Conservation (phyloP, 1,284 basidiomycete genomes). For the Trametes versicolor region DNA sequence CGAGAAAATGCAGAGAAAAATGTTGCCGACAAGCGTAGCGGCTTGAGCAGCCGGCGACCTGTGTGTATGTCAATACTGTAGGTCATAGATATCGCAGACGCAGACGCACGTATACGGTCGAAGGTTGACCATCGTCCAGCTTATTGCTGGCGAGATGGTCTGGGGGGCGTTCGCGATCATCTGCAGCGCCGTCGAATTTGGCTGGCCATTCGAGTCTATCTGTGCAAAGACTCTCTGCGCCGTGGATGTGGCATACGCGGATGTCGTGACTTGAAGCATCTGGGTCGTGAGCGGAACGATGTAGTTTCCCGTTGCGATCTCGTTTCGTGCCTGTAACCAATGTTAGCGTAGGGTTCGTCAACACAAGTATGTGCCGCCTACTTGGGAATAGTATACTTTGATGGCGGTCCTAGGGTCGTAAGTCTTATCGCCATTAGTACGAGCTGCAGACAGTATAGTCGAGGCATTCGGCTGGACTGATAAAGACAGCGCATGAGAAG, state of each 20-base stretch:
- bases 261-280: constrained; percentile 38
- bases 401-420: constrained; percentile 46
- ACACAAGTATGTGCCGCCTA: constrained; percentile 9
- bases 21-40: constrained; percentile 59
- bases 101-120: constrained; percentile 52
- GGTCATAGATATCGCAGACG: neutral
- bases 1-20: constrained; percentile 59
- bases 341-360: neutral
- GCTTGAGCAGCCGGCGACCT: constrained; percentile 58
- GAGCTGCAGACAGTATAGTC: constrained; percentile 40
- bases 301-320: constrained; percentile 45
- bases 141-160: constrained; percentile 53
- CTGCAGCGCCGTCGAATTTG: constrained; percentile 53
- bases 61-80: neutral
- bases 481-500: neutral
- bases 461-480: constrained; percentile 47
- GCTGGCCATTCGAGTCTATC: constrained; percentile 40
- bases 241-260: constrained; percentile 41
- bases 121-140: constrained; percentile 52
- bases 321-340: constrained; percentile 43
- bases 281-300: constrained; percentile 42
- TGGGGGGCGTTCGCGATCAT: constrained; percentile 54
- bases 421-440: constrained; percentile 43
- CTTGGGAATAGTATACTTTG: constrained; percentile 49
- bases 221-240: constrained; percentile 45